phyloP scores from a whole-genome alignment of 2,329 filamentous ascomycete genomes.

The Elsinoe fawcettii region DNA sequence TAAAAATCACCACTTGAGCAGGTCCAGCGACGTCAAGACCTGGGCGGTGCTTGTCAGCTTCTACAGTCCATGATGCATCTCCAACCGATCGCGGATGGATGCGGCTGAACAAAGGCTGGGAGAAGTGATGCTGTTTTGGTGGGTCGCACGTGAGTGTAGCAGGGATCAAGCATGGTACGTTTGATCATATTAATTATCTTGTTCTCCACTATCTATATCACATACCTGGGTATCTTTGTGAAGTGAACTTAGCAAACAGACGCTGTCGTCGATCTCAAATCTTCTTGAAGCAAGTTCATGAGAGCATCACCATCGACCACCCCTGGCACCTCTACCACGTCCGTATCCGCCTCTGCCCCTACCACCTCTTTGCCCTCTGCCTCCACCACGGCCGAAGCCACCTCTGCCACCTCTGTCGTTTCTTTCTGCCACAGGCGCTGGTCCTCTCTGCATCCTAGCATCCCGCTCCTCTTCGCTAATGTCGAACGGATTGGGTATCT shows the following conservation, averaged over 20 bases:
- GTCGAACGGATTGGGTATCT: conserved; percentile 68
- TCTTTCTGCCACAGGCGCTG: conserved; percentile 36
- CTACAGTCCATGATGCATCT: background rate
- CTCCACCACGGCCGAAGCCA: conserved; percentile 18
- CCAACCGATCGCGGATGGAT: background rate
- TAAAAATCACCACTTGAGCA: background rate
- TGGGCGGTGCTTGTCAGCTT: background rate
- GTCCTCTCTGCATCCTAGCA: conserved; percentile 51
- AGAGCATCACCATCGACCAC: conserved; percentile 19
- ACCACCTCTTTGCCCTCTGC: conserved; percentile 21
- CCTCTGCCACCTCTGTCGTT: conserved; percentile 20
- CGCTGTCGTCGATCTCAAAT: background rate
- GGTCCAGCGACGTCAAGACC: background rate
- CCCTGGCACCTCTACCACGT: conserved; percentile 19
- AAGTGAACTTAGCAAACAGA: background rate
- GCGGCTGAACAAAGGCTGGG: background rate
- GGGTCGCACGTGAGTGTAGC: background rate
- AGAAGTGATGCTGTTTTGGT: background rate
- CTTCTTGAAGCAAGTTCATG: conserved; percentile 5
- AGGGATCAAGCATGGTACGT: background rate
- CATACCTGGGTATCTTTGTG: background rate
- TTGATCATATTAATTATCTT: conserved; percentile 3
- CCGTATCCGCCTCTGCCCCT: conserved; percentile 22
- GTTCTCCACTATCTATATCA: background rate
- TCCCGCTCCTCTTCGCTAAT: conserved; percentile 63